Percentiles rank a stretch among this genome's conserved stretches.
phyloP scores from a whole-genome alignment of 2,329 filamentous ascomycete genomes.

The Colletotrichum paranaense region DNA sequence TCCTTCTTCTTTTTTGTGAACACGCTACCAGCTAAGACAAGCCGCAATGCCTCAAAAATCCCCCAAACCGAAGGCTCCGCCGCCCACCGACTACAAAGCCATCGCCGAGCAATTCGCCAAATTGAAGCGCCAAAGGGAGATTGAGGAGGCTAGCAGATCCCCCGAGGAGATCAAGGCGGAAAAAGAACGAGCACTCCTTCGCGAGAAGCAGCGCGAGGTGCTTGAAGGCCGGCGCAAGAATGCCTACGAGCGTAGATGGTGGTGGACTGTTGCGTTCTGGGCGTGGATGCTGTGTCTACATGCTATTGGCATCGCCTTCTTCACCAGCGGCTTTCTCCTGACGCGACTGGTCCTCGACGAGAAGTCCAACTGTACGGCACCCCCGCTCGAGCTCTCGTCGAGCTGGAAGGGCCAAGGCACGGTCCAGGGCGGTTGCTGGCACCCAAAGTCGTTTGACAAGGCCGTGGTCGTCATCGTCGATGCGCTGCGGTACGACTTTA shows the following conservation, averaged over 20 bases:
- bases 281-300: slow-evolving; percentile 79
- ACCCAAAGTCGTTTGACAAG: slow-evolving; percentile 92
- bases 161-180: slow-evolving; percentile 38
- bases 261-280: slow-evolving; percentile 76
- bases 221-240: slow-evolving; percentile 61
- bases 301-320: slow-evolving; percentile 85
- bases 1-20: slow-evolving; percentile 17
- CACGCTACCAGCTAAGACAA: not conserved
- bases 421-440: slow-evolving; percentile 85
- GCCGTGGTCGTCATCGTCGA: slow-evolving; percentile 93
- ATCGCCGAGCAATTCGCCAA: slow-evolving; percentile 65
- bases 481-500: slow-evolving; percentile 96
- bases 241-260: slow-evolving; percentile 64
- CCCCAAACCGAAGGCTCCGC: slow-evolving; percentile 20
- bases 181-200: slow-evolving; percentile 48
- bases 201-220: slow-evolving; percentile 57
- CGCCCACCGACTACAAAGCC: slow-evolving; percentile 59
- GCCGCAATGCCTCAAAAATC: slow-evolving; percentile 33
- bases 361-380: slow-evolving; percentile 75
- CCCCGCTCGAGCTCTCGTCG: slow-evolving; percentile 68
- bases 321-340: slow-evolving; percentile 94
- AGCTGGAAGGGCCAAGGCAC: slow-evolving; percentile 56
- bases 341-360: slow-evolving; percentile 85
- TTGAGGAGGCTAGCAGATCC: slow-evolving; percentile 50
- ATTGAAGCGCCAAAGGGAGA: slow-evolving; percentile 62